phyloP scores from a whole-genome alignment of 306 rosid genomes.

The Calophaca sinica region DNA sequence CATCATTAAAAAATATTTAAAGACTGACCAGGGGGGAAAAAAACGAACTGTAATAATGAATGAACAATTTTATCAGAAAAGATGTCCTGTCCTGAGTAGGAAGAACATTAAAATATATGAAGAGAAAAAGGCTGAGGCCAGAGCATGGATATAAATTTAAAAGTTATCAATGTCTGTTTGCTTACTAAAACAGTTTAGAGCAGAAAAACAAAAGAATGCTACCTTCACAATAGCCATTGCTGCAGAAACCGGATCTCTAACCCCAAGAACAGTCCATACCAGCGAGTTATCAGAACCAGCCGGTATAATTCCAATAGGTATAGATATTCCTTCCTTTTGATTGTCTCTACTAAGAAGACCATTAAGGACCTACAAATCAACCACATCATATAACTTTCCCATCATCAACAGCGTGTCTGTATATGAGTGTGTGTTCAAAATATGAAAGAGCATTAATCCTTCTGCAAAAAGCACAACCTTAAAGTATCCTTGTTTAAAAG shows the following conservation, averaged over 20 bases:
- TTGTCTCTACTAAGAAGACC: constrained; percentile 96
- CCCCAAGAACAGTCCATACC: constrained; percentile 99
- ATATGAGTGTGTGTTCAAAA: constrained; percentile 4
- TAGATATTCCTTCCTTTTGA: constrained; percentile 97
- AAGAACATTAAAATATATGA: not conserved
- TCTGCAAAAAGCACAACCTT: constrained; percentile 16
- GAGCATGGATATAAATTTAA: constrained; percentile 43
- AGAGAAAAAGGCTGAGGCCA: constrained; percentile 31
- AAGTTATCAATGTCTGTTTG: constrained; percentile 14
- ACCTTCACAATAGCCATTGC: constrained; percentile 99
- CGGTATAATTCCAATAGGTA: constrained; percentile 97
- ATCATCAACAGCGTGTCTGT: not conserved
- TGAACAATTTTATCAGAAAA: constrained; percentile 36
- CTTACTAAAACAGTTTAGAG: constrained; percentile 28
- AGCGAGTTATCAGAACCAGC: constrained; percentile 99
- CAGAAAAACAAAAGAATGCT: constrained; percentile 31
- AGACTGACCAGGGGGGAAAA: not conserved
- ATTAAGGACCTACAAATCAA: constrained; percentile 82
- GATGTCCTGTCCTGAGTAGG: not conserved
- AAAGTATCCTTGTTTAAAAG: constrained; percentile 7
- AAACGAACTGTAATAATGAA: not conserved
- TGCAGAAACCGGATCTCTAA: constrained; percentile 94
- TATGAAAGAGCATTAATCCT: constrained; percentile 30
- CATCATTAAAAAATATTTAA: constrained; percentile 3
- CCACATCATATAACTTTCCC: constrained; percentile 34